phyloP scores from a whole-genome alignment of 2,329 filamentous ascomycete species.

The Stagonosporopsis rhizophila region DNA sequence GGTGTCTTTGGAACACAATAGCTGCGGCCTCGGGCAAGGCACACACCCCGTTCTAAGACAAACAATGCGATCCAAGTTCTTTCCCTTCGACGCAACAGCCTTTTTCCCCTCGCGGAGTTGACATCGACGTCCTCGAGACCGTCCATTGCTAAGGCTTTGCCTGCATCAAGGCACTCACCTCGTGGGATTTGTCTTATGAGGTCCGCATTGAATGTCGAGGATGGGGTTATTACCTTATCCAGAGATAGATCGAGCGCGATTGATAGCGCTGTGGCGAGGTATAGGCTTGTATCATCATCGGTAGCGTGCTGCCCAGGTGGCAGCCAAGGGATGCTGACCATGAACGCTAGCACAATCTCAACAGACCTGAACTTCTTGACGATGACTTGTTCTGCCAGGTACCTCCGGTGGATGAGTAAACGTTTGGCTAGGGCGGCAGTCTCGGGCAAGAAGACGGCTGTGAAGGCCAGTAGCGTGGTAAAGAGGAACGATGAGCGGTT shows the following conservation, averaged over 20 bases:
- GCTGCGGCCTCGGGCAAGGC: constrained; percentile 71
- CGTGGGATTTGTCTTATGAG: constrained; percentile 61
- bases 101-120: constrained; percentile 64
- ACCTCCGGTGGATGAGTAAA: constrained; percentile 68
- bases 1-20: constrained; percentile 73
- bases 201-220: constrained; percentile 56
- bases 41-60: constrained; percentile 76
- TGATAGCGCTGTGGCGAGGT: constrained; percentile 72
- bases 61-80: constrained; percentile 75
- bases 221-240: constrained; percentile 71
- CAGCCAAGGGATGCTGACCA: constrained; percentile 81
- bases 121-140: constrained; percentile 71
- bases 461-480: constrained; percentile 73
- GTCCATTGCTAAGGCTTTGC: constrained; percentile 70
- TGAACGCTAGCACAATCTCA: constrained; percentile 76
- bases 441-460: constrained; percentile 71
- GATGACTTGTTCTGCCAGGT: constrained; percentile 68
- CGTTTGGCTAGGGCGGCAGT: constrained; percentile 70
- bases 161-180: constrained; percentile 73
- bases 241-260: constrained; percentile 73
- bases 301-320: constrained; percentile 69
- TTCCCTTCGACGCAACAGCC: constrained; percentile 70
- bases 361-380: constrained; percentile 70
- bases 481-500: constrained; percentile 73
- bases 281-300: constrained; percentile 76